phyloP scores from a whole-genome alignment of 768 basidiomycete genomes.

The Podaxis sp. region DNA sequence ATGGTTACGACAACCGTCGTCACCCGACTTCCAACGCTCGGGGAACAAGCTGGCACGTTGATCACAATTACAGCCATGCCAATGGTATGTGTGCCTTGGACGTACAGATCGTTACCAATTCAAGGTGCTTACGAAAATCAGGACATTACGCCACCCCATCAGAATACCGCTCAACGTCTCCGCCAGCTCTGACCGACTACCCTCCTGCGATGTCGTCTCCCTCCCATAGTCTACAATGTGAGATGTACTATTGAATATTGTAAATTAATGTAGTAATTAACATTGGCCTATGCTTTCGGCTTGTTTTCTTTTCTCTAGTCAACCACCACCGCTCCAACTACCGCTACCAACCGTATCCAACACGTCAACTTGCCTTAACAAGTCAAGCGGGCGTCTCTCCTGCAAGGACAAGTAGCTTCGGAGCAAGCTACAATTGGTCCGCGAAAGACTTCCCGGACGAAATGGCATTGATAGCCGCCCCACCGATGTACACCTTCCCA shows the following conservation, averaged over 20 bases:
- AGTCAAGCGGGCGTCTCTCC: neutral
- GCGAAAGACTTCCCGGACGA: neutral
- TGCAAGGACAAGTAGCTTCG: neutral
- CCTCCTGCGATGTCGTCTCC: constrained; percentile 7
- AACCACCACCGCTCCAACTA: constrained; percentile 27
- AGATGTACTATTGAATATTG: constrained; percentile 19
- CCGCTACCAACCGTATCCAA: constrained; percentile 27
- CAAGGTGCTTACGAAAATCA: neutral
- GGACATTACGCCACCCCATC: constrained; percentile 7
- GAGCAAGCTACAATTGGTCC: constrained; percentile 1
- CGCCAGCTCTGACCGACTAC: constrained; percentile 3
- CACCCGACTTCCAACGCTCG: constrained; percentile 5
- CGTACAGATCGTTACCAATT: neutral
- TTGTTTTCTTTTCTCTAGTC: constrained; percentile 20
- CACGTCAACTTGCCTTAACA: neutral
- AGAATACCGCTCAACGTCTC: constrained; percentile 10
- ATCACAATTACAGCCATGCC: neutral
- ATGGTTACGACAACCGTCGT: constrained; percentile 18
- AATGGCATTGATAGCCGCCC: neutral
- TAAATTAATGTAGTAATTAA: constrained; percentile 19
- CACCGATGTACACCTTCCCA: neutral
- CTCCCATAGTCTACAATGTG: constrained; percentile 16
- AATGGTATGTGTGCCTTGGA: constrained; percentile 1
- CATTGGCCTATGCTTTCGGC: constrained; percentile 18
- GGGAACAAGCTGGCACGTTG: neutral